These are phyloP conservation scores for Amanita molliuscula DNA, from an alignment of 768 basidiomycete species.

Conservation along the genomic window DNA sequence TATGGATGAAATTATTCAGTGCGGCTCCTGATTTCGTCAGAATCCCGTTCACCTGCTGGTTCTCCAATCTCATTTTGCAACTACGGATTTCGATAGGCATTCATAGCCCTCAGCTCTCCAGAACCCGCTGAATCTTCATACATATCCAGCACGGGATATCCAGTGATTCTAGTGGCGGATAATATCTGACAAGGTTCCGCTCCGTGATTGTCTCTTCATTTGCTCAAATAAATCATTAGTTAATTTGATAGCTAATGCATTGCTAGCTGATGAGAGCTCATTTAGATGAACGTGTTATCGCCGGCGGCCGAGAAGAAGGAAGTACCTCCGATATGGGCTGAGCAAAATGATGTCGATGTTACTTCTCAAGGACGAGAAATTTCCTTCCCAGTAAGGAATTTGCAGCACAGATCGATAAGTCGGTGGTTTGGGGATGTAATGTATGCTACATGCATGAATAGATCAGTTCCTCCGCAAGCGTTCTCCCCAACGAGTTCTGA, in stretches of 20 bases:
- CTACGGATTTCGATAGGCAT: too few relatives aligned
- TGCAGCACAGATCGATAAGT: too few relatives aligned
- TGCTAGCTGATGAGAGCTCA: background rate
- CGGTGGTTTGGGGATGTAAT: background rate
- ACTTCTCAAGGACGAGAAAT: background rate
- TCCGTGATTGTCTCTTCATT: background rate
- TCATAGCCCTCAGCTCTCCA: background rate
- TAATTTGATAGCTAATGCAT: background rate
- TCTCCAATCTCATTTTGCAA: too few relatives aligned
- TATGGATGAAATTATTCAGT: too few relatives aligned
- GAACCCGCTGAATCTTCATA: background rate
- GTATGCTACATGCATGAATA: constrained; percentile 1
- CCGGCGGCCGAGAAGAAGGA: background rate
- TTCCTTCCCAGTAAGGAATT: background rate
- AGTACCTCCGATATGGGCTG: background rate
- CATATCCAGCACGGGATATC: background rate
- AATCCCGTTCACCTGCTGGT: too few relatives aligned
- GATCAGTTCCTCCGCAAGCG: background rate
- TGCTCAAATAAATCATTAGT: background rate
- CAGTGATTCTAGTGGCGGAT: background rate
- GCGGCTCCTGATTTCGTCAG: too few relatives aligned
- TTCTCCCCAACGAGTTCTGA: background rate
- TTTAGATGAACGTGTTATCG: background rate
- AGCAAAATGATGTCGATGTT: background rate
- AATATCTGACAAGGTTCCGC: background rate